phyloP scores from a whole-genome alignment of 2,329 filamentous ascomycete genomes.

The Aspergillus texensis region DNA sequence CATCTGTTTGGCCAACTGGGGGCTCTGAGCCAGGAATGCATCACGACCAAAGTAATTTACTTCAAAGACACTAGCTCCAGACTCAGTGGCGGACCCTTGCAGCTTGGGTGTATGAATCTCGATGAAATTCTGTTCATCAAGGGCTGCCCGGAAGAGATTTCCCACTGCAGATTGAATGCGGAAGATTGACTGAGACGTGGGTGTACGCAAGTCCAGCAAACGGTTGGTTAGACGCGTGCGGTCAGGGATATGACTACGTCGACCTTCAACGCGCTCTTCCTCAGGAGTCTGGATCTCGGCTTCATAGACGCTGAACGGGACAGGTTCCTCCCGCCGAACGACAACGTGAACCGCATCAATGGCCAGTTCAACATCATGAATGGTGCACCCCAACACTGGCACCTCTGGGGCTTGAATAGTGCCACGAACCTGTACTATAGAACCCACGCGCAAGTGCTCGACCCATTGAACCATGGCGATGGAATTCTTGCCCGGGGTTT shows the following conservation, averaged over 20 bases:
- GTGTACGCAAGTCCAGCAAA: conserved; percentile 82
- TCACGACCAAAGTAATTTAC: conserved; percentile 87
- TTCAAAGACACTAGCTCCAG: conserved; percentile 86
- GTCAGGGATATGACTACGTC: conserved; percentile 66
- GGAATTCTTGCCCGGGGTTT: conserved; percentile 63
- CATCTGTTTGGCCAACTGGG: conserved; percentile 93
- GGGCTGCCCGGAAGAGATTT: conserved; percentile 74
- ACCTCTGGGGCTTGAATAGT: conserved; percentile 73
- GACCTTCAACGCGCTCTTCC: conserved; percentile 58
- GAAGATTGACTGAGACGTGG: conserved; percentile 84
- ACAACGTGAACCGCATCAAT: conserved; percentile 68
- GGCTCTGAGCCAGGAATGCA: conserved; percentile 88
- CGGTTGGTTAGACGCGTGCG: conserved; percentile 76
- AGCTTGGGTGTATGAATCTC: conserved; percentile 95
- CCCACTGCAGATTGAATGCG: conserved; percentile 80
- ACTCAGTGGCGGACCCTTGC: conserved; percentile 87
- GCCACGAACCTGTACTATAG: conserved; percentile 75
- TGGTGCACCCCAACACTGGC: conserved; percentile 72
- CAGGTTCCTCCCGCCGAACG: conserved; percentile 61
- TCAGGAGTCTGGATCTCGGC: conserved; percentile 64
- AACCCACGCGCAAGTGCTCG: conserved; percentile 77
- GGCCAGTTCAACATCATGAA: conserved; percentile 75
- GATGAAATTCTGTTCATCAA: conserved; percentile 78
- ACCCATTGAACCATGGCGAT: conserved; percentile 84
- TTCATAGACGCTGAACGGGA: conserved; percentile 72